Evolutionary conservation across 1,284 basidiomycete species (phyloP), one percentile per base, ranked within the genome.

Genomic region (Trametes versicolor): DNA sequence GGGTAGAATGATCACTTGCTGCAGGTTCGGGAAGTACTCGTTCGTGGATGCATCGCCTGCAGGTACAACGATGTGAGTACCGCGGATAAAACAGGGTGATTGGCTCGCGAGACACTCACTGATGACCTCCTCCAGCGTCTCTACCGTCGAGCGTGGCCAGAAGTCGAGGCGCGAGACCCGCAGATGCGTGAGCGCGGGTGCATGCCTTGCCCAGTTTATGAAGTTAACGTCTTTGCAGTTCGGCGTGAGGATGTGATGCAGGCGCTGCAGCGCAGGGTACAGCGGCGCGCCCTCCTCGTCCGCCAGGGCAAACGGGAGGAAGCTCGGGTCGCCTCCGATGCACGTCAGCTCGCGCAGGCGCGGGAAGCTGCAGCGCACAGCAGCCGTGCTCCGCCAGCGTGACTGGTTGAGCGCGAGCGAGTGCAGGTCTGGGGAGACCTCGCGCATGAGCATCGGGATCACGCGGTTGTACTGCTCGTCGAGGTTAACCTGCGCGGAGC

Each of bases 391-490:
- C 23, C 62, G 62, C 64, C 64, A 68, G 34, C 63, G 62, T 45
- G 55, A 59, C 36, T 65, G 67, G 48, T 62, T 50, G 32, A 65
- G 41, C 25, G 59, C 62, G 48, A 66, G 48, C 17, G 67, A 63
- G 25, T 63, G 17, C 8, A 68, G 45, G 48, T 66, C 67, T 3
- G 56, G 47, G 25, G 67, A 61, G 48, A 68, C 60, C 34, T 58
- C 48, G 41, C 49, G 43, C 41, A 65, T 52, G 59, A 63, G 67
- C 41, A 55, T 29, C 21, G 58, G 64, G 25, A 63, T 55, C 34
- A 59, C 58, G 52, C 59, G 64, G 25, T 63, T 58, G 64, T 64
- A 65, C 45, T 60, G 63, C 43, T 62, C 66, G 62, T 64, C 63
- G 47, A 67, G 60, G 27, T 39, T 57, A 23, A 60, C 63, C 49